phyloP scores from a whole-genome alignment of 2,329 filamentous ascomycete genomes.

The Cytospora mali region DNA sequence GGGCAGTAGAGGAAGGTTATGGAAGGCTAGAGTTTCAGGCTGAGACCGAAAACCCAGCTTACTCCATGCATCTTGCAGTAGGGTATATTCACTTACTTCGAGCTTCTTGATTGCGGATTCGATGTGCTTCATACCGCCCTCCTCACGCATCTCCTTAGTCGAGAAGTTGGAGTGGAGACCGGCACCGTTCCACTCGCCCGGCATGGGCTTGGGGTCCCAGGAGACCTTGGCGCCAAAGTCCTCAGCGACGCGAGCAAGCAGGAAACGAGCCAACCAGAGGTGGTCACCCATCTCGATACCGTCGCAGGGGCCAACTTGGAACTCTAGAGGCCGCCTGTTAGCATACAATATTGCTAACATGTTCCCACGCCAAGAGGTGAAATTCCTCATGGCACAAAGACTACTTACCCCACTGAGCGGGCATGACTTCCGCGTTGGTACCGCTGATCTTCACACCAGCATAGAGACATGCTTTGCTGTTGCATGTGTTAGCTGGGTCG shows the following conservation, averaged over 20 bases:
- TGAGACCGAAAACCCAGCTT: no score
- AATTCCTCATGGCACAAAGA: no score
- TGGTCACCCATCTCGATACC: slow-evolving; percentile 91
- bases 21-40: no score
- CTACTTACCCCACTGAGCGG: slow-evolving; percentile 95
- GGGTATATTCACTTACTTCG: no score
- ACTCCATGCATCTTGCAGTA: no score
- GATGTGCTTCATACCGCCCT: slow-evolving; percentile 95
- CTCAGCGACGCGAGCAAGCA: slow-evolving; percentile 80
- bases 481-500: slow-evolving; percentile 36
- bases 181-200: slow-evolving; percentile 84
- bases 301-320: slow-evolving; percentile 88
- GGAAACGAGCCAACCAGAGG: slow-evolving; percentile 90
- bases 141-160: slow-evolving; percentile 81
- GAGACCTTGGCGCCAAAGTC: slow-evolving; percentile 97
- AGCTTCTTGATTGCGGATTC: slow-evolving; percentile 85
- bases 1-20: no score
- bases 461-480: no score
- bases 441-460: slow-evolving; percentile 92
- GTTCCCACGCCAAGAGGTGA: no score
- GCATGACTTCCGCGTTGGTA: slow-evolving; percentile 99
- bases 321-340: no score
- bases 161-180: slow-evolving; percentile 95
- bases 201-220: slow-evolving; percentile 90
- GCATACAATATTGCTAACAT: no score